Base-by-base conservation (phyloP, 768 basidiomycete species). In the Cystobasidium onofrii region DNA sequence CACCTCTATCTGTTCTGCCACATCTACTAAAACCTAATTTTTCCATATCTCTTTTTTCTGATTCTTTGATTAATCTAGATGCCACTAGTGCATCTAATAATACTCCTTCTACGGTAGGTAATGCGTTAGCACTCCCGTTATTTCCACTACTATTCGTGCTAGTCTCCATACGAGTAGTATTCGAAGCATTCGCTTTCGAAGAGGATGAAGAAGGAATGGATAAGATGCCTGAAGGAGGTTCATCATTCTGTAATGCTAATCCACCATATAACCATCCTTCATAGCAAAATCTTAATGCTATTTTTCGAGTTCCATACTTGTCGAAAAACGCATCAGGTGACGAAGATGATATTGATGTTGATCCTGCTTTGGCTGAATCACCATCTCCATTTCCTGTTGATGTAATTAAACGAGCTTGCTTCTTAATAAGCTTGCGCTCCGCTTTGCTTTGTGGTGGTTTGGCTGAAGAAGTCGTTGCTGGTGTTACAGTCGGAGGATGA, bases 1-100 rank as follows among this genome's bases (percentile, higher is more conserved):
- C 96, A 0, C 95, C 94, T 23, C 89, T 85, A 84, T 99, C 96
- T 31, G 96, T 98, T 78, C 96, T 83, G 15, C 96, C 95, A 81
- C 96, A 97, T 76, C 87, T 85, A 79, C 90, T 88, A 88, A 91
- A 98, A 41, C 87, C 90, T 79, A 92, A 93, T 0, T 90, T 94
- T 18, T 93, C 89, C 70, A 89, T 23, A 33, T 55, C 67, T 6
- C 57, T 12, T 27, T 33, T 50, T 10, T 36, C 27, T 1, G 34
- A 34, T 0, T 84, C 84, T 78, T 95, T 90, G 13, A 98, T 86
- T 54, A 99, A 83, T 62, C 87, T 84, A 0, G 90, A 86, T 76
- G 88, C 88, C 46, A 86, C 88, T 72, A 98, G 83, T 0, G 92
- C 92, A 39, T 86, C 85, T 73, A 91, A 89, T 25, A 99, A 81